Evolutionary conservation across 768 basidiomycete species (phyloP).

Genomic region (Asterophora lycoperdoides): DNA sequence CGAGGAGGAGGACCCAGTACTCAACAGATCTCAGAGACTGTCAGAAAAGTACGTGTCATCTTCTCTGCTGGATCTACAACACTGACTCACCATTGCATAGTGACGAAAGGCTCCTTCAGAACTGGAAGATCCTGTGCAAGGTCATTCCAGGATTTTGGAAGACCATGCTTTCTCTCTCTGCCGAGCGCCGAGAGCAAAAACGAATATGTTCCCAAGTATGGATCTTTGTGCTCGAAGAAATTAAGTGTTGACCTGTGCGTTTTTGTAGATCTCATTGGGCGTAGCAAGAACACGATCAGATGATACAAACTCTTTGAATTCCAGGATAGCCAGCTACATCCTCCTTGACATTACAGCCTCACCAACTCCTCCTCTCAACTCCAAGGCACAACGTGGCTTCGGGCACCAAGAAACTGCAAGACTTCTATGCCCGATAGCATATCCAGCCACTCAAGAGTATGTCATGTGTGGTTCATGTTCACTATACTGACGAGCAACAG

Average conservation of each 20-base stretch:
- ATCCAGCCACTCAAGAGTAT: slow-evolving; percentile 3
- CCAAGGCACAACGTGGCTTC: slow-evolving; percentile 11
- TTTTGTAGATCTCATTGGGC: background rate
- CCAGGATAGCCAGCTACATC: slow-evolving; percentile 2
- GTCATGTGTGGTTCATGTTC: background rate
- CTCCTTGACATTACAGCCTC: background rate
- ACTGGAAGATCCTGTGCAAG: background rate
- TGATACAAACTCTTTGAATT: slow-evolving; percentile 8
- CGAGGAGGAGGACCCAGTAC: too few relatives aligned
- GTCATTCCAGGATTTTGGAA: background rate
- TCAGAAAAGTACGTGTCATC: background rate
- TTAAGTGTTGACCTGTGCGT: background rate
- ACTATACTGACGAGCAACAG: background rate
- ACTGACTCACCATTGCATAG: background rate
- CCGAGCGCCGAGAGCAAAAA: background rate
- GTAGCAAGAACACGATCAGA: slow-evolving; percentile 4
- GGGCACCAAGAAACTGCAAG: slow-evolving; percentile 10
- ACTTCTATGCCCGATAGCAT: slow-evolving; percentile 7
- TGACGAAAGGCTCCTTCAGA: background rate
- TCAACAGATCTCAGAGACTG: background rate
- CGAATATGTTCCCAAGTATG: background rate
- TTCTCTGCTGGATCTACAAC: background rate
- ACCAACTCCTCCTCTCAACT: background rate
- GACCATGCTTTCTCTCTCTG: background rate
- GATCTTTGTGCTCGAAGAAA: too few relatives aligned